Evolutionary conservation across 495 filamentous ascomycete genomes (phyloP), one percentile per base, ranked within the genome.

Genomic region (Daldinia vernicosa): DNA sequence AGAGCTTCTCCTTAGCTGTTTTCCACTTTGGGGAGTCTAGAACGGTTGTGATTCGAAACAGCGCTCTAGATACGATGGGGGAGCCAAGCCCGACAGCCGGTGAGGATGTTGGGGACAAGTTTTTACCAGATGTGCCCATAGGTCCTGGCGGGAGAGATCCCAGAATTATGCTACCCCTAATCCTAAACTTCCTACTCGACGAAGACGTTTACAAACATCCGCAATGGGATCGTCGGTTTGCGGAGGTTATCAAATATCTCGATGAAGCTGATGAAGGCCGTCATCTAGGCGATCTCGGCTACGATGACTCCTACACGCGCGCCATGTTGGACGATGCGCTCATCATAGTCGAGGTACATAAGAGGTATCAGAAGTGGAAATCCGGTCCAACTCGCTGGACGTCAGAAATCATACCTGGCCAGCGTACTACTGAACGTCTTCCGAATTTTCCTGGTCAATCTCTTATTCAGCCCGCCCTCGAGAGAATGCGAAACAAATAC

Each of bases 221-320:
- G 14, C 27, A 22, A 40, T 77, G 70, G 69, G 2, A 40, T 4
- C 19, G 11, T 9, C 70, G 40, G 19, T 19, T 75, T 8, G 11
- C 52, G 22, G 22, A 47, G 22, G 53, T 75, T 45, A 56, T 15
- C 19, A 35, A 47, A 27, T 77, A 77, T 57, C 57, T 77, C 15
- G 22, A 68, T 6, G 66, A 67, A 19, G 70, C 70, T 9, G 12
- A 71, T 17, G 35, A 37, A 19, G 61, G 43, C 7, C 70, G 71
- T 50, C 35, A 56, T 40, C 43, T 24, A 26, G 75, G 75, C 7
- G 70, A 67, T 2, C 60, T 77, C 4, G 75, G 75, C 39, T 77
- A 74, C 14, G 33, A 66, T 6, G 33, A 60, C 35, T 33, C 60
- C 7, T 19, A 66, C 3, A 33, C 66, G 7, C 19, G 28, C 6